A percentile compares a stretch with the other conserved stretches of the same genome.
Evolutionary conservation across 176 grass and related monocot genomes (phyloP).

Genomic region (Luzula sylvatica): DNA sequence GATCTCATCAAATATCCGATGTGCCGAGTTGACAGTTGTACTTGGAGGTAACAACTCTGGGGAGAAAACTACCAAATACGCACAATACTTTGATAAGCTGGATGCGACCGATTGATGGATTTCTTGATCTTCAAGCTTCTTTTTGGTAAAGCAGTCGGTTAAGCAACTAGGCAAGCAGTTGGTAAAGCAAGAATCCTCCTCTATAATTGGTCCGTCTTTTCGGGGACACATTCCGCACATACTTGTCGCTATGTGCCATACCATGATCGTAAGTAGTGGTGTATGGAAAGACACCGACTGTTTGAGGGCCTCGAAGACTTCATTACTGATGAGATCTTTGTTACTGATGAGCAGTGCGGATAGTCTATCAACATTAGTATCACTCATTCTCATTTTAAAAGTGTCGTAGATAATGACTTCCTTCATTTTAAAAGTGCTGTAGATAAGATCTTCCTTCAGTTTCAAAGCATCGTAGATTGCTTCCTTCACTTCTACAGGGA

Average conservation of each 20-base stretch:
- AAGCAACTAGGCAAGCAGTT: no score
- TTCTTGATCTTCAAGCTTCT: neutral
- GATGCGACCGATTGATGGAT: neutral
- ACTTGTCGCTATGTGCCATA: constrained; percentile 37
- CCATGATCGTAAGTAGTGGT: constrained; percentile 22
- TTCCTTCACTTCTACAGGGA: neutral
- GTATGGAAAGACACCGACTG: neutral
- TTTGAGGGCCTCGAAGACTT: neutral
- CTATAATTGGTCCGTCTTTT: neutral
- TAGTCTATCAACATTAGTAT: no score
- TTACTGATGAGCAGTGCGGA: no score
- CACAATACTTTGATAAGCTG: constrained; percentile 26
- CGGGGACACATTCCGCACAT: neutral
- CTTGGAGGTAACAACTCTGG: constrained; percentile 23
- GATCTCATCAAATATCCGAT: constrained; percentile 10
- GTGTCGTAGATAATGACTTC: no score
- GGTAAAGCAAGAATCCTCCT: no score
- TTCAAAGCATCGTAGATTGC: constrained; percentile 3
- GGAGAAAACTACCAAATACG: constrained; percentile 32
- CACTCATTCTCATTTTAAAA: neutral
- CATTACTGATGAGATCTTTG: no score
- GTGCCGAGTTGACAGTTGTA: neutral
- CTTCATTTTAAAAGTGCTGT: no score
- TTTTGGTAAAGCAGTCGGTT: no score
- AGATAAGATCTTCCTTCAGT: neutral